These are phyloP conservation scores for Salix udensis DNA, from an alignment of 345 rosid species.

Conservation along the genomic window DNA sequence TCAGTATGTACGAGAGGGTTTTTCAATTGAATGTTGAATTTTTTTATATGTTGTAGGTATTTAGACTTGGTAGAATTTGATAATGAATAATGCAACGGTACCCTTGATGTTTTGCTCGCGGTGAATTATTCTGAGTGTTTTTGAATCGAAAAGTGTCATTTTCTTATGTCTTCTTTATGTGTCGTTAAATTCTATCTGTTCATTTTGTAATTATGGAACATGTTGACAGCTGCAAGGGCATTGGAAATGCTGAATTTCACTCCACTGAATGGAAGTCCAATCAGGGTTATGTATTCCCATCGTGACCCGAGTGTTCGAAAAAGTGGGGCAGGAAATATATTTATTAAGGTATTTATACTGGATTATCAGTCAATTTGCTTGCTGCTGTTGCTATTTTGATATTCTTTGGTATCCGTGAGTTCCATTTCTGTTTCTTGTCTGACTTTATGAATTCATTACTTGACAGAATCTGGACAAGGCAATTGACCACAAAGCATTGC, in stretches of 20 bases:
- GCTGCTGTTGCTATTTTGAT: not conserved
- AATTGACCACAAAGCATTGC: slow-evolving; percentile 85
- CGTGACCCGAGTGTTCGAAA: slow-evolving; percentile 70
- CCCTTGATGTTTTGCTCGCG: not conserved
- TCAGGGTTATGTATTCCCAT: slow-evolving; percentile 83
- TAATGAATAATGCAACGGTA: not conserved
- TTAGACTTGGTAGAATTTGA: not conserved
- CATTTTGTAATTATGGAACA: not conserved
- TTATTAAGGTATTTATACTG: slow-evolving; percentile 57
- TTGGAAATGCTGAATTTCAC: slow-evolving; percentile 72
- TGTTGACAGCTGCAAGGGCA: slow-evolving; percentile 74
- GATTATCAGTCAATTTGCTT: slow-evolving; percentile 1
- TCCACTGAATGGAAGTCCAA: slow-evolving; percentile 67
- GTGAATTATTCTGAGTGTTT: not conserved
- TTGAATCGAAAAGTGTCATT: not conserved
- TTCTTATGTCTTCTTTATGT: not conserved
- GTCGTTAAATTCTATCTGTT: not conserved
- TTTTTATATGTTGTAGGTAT: not conserved
- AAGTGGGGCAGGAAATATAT: slow-evolving; percentile 96
- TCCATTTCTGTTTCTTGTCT: not conserved
- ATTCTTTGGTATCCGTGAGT: not conserved
- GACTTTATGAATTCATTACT: not conserved
- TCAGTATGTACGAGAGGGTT: not conserved
- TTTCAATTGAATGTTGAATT: not conserved
- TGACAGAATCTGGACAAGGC: slow-evolving; percentile 80